phyloP scores from a whole-genome alignment of 805 yeast genomes.

The Wickerhamomyces bisporus region DNA sequence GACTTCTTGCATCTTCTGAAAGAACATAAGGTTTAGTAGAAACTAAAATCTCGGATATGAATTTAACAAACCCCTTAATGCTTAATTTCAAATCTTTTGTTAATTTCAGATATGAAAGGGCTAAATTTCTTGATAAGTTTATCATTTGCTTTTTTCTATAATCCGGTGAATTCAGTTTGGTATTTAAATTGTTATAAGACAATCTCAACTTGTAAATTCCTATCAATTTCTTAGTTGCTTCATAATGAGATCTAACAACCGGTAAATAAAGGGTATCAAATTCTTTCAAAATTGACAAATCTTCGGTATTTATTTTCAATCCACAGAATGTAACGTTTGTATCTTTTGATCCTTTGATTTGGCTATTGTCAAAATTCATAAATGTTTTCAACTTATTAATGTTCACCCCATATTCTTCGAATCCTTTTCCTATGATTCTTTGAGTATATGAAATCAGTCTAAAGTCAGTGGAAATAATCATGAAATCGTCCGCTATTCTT shows the following conservation, averaged over 20 bases:
- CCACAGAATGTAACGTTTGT: slow-evolving; percentile 37
- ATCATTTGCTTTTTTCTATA: slow-evolving; percentile 20
- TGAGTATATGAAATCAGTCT: slow-evolving; percentile 27
- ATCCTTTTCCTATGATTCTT: slow-evolving; percentile 29
- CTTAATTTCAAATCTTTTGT: slow-evolving; percentile 3
- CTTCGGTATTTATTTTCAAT: slow-evolving; percentile 28
- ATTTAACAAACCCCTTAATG: slow-evolving; percentile 3
- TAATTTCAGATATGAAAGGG: slow-evolving; percentile 12
- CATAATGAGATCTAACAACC: slow-evolving; percentile 9
- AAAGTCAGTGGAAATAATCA: slow-evolving; percentile 51
- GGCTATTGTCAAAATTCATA: slow-evolving; percentile 22
- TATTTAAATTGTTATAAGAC: slow-evolving; percentile 25
- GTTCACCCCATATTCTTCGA: slow-evolving; percentile 27
- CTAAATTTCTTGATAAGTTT: slow-evolving; percentile 13
- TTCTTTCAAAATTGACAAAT: slow-evolving; percentile 32
- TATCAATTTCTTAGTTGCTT: slow-evolving; percentile 7
- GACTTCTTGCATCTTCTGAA: neutral
- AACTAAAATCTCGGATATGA: slow-evolving; percentile 4
- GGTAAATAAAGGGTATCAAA: slow-evolving; percentile 15
- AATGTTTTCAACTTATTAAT: slow-evolving; percentile 36
- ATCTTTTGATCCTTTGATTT: slow-evolving; percentile 1
- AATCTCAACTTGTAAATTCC: slow-evolving; percentile 29
- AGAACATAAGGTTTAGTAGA: neutral
- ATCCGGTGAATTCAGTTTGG: slow-evolving; percentile 14
- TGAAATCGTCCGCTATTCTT: slow-evolving; percentile 81